Conservation (phyloP, 192 early-diverging fungal genomes). For the Rhizoclosmatium globosum region DNA sequence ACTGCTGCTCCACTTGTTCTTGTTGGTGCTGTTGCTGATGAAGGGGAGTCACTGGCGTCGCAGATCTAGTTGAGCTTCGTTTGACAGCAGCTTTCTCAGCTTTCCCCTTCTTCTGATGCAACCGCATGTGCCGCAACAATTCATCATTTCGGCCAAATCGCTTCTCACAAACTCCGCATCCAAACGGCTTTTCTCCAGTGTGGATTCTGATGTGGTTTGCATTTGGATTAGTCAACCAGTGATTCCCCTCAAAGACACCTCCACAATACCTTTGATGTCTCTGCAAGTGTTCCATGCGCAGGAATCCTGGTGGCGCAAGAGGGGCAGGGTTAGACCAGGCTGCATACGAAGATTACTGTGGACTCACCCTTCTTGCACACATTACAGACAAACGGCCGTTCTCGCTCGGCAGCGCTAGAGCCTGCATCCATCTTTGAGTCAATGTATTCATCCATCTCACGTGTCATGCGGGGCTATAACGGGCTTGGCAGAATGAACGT, state of each 20-base stretch:
- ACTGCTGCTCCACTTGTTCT: too few relatives aligned
- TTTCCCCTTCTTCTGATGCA: slow-evolving; percentile 20
- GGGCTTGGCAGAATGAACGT: not conserved
- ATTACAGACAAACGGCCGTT: not conserved
- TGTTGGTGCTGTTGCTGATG: not conserved
- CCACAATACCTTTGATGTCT: too few relatives aligned
- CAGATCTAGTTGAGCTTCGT: too few relatives aligned
- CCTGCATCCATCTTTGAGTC: not conserved
- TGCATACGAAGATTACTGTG: not conserved
- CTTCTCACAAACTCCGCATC: slow-evolving; percentile 81
- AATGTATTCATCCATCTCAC: not conserved
- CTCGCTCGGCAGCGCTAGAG: not conserved
- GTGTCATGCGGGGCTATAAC: not conserved
- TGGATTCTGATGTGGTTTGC: slow-evolving; percentile 88
- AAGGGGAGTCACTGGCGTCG: not conserved
- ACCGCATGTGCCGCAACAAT: slow-evolving; percentile 42
- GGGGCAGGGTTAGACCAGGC: not conserved
- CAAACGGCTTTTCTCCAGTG: slow-evolving; percentile 86
- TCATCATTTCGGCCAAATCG: slow-evolving; percentile 88
- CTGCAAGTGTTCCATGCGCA: slow-evolving; percentile 80
- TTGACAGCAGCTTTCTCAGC: not conserved
- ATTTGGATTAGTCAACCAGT: too few relatives aligned
- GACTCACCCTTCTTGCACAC: not conserved
- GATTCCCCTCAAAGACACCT: too few relatives aligned
- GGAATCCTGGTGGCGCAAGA: slow-evolving; percentile 54